Percentiles rank a stretch among this genome's conserved stretches.
Evolutionary conservation across 306 rosid species (phyloP).

Genomic region (Dalbergia oliveri): DNA sequence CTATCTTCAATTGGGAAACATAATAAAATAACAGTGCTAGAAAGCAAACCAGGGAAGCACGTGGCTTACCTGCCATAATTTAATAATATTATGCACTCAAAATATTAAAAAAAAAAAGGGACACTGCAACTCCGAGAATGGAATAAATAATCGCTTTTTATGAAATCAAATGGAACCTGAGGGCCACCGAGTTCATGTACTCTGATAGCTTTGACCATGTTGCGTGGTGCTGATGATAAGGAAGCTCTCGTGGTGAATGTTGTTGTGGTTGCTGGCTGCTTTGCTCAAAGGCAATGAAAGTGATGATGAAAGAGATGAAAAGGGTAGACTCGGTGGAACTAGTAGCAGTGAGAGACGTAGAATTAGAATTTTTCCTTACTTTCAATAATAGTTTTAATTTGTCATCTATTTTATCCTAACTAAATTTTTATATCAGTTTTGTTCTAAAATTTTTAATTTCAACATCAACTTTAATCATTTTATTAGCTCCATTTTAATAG

Average conservation of each 20-base stretch:
- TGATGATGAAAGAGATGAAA: neutral
- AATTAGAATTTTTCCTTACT: too few relatives aligned
- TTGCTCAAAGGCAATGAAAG: neutral
- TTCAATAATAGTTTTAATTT: too few relatives aligned
- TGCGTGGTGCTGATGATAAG: neutral
- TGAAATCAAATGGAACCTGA: constrained; percentile 45
- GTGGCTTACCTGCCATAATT: neutral
- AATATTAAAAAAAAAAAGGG: neutral
- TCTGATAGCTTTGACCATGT: constrained; percentile 81
- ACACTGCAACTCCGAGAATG: neutral
- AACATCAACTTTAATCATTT: too few relatives aligned
- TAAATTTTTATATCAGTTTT: too few relatives aligned
- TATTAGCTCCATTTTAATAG: too few relatives aligned
- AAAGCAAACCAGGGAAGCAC: neutral
- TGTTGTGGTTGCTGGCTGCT: neutral
- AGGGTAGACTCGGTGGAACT: neutral
- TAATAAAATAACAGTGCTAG: neutral
- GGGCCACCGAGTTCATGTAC: constrained; percentile 85
- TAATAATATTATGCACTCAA: neutral
- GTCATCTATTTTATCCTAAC: too few relatives aligned
- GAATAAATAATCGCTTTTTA: neutral
- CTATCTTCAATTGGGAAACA: constrained; percentile 46
- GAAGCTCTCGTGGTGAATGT: constrained; percentile 43
- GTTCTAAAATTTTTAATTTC: too few relatives aligned
- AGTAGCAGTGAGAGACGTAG: neutral